Evolutionary conservation across 495 filamentous ascomycete genomes (phyloP).

Genomic region (Penicillium riverlandense): DNA sequence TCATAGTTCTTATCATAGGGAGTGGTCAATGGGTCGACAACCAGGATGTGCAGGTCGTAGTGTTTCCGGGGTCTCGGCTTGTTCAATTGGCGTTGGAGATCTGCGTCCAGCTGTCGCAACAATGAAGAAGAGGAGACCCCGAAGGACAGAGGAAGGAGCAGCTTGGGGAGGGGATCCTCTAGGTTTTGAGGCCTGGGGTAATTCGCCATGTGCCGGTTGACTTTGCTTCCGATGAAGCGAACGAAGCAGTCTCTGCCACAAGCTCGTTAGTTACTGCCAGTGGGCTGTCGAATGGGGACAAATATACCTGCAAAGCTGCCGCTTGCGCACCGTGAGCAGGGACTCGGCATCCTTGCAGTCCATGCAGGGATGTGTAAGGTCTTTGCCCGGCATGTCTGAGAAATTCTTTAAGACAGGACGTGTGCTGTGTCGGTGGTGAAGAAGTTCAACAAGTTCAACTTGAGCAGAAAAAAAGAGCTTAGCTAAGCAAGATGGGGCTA

Average conservation of each 20-base stretch:
- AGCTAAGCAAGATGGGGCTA: neutral
- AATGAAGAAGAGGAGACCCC: slow-evolving; percentile 77
- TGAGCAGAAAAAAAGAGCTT: neutral
- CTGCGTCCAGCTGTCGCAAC: slow-evolving; percentile 65
- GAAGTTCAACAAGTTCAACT: neutral
- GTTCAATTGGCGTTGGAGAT: slow-evolving; percentile 51
- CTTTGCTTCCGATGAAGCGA: slow-evolving; percentile 67
- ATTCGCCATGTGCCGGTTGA: slow-evolving; percentile 68
- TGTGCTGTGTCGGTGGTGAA: neutral
- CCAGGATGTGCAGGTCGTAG: slow-evolving; percentile 60
- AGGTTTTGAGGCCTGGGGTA: slow-evolving; percentile 38
- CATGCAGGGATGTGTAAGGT: slow-evolving; percentile 25
- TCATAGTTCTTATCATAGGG: slow-evolving; percentile 25
- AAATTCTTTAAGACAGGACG: neutral
- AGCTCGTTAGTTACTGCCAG: slow-evolving; percentile 5
- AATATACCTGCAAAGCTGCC: slow-evolving; percentile 40
- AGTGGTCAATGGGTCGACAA: slow-evolving; percentile 48
- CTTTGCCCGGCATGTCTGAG: slow-evolving; percentile 30
- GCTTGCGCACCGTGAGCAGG: slow-evolving; percentile 31
- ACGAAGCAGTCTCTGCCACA: slow-evolving; percentile 62
- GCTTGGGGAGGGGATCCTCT: slow-evolving; percentile 33
- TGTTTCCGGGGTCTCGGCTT: slow-evolving; percentile 48
- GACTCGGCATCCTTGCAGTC: slow-evolving; percentile 36
- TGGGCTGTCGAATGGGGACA: too few species aligned
- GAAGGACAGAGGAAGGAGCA: slow-evolving; percentile 75